Evolutionary conservation across 371 early-diverging fungal species (phyloP).

Genomic region (Apophysomyces ossiformis): DNA sequence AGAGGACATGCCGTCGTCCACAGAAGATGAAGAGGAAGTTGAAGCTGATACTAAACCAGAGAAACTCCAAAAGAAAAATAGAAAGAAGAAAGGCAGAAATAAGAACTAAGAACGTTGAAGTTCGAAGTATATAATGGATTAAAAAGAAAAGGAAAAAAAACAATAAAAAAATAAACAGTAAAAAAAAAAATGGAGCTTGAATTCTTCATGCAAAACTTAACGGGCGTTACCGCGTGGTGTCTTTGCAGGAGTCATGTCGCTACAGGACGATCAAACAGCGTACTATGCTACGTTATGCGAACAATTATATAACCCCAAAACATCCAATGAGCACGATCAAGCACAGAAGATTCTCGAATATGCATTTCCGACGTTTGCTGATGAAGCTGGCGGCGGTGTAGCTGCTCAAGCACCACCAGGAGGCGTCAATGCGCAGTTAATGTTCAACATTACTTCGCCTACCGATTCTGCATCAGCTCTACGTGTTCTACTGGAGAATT

Average conservation of each 20-base stretch:
- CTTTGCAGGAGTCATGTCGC: neutral
- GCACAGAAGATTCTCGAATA: constrained; percentile 74
- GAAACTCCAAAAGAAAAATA: constrained; percentile 1
- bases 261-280: constrained; percentile 28
- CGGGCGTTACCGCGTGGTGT: neutral
- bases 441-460: constrained; percentile 59
- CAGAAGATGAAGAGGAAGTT: constrained; percentile 7
- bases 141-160: neutral
- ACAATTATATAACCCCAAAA: constrained; percentile 59
- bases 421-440: constrained; percentile 25
- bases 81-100: constrained; percentile 12
- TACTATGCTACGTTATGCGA: constrained; percentile 46
- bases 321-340: constrained; percentile 53
- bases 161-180: neutral
- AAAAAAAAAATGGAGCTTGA: constrained; percentile 8
- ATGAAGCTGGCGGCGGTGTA: constrained; percentile 40
- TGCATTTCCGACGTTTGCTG: constrained; percentile 79
- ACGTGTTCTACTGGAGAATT: constrained; percentile 69
- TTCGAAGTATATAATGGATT: neutral
- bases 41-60: neutral
- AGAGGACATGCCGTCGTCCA: neutral
- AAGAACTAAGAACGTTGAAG: neutral
- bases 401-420: constrained; percentile 27
- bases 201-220: constrained; percentile 1
- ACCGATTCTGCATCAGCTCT: constrained; percentile 68